These are phyloP conservation scores for Protomyces pachydermus DNA, from an alignment of 1,139 yeast genomes.

Conservation along the genomic window DNA sequence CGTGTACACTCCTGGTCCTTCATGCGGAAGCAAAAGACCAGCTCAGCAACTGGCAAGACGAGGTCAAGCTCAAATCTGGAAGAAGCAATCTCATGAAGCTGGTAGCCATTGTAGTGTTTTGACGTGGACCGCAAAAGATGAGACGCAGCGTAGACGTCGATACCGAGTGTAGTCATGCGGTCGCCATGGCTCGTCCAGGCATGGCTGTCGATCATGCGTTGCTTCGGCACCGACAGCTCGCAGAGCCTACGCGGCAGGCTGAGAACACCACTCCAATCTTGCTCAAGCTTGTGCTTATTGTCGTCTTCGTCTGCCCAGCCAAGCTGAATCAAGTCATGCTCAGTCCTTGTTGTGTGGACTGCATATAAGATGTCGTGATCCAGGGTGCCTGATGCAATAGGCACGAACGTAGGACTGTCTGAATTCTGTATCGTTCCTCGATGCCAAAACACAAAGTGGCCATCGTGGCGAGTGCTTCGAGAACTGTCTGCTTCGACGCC, in stretches of 20 bases:
- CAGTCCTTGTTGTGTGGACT: background rate
- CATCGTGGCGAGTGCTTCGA: background rate
- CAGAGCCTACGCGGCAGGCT: background rate
- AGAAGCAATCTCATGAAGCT: background rate
- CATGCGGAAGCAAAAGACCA: background rate
- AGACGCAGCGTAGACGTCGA: background rate
- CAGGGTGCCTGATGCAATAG: background rate
- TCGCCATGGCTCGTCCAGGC: background rate
- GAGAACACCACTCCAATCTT: background rate
- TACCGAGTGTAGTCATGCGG: background rate
- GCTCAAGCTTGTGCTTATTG: background rate
- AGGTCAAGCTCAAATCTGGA: background rate
- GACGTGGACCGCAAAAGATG: background rate
- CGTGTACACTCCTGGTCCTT: background rate
- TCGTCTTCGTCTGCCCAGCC: background rate
- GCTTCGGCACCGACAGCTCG: background rate
- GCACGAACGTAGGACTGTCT: background rate
- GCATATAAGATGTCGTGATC: slow-evolving; percentile 2
- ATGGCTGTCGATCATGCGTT: background rate
- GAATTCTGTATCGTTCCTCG: background rate
- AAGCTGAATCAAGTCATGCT: background rate
- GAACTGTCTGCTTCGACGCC: background rate
- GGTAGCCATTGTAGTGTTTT: background rate
- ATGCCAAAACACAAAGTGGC: background rate
- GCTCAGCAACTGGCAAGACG: background rate